Conservation (phyloP, 2,329 filamentous ascomycete genomes). For the Cyphellophora attinorum region DNA sequence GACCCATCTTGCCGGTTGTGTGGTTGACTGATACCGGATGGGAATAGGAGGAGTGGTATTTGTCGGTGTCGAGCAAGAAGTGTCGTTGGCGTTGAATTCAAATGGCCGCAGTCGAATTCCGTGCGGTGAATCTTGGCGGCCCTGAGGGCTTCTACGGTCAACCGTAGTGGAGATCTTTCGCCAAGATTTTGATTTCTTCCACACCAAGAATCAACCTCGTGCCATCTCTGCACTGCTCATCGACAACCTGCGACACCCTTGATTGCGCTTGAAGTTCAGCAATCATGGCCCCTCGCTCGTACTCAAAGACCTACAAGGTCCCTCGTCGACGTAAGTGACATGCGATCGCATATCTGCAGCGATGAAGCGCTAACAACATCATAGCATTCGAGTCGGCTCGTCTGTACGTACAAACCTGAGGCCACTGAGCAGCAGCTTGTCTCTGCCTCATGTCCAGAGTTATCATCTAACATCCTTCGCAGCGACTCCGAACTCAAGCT, state of each 20-base stretch:
- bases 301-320: conserved; percentile 99
- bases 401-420: conserved; percentile 79
- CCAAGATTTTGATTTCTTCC: no score
- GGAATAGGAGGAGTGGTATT: conserved; percentile 15
- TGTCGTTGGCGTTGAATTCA: neutral
- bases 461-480: conserved; percentile 59
- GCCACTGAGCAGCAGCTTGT: conserved; percentile 98
- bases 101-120: no score
- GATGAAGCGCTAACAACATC: conserved; percentile 30
- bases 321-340: conserved; percentile 70
- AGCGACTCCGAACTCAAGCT: conserved; percentile 99
- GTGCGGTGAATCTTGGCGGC: no score
- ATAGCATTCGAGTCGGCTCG: conserved; percentile 94
- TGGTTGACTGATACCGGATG: conserved; percentile 36
- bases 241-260: conserved; percentile 10
- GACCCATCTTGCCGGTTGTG: conserved; percentile 69
- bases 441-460: conserved; percentile 90
- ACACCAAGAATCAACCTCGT: no score
- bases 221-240: no score
- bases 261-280: conserved; percentile 23
- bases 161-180: no score
- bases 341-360: no score
- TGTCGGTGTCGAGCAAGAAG: neutral
- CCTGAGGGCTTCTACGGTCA: no score
- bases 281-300: conserved; percentile 54